phyloP scores from a whole-genome alignment of 495 filamentous ascomycete species.

The Aspergillus cristatus region DNA sequence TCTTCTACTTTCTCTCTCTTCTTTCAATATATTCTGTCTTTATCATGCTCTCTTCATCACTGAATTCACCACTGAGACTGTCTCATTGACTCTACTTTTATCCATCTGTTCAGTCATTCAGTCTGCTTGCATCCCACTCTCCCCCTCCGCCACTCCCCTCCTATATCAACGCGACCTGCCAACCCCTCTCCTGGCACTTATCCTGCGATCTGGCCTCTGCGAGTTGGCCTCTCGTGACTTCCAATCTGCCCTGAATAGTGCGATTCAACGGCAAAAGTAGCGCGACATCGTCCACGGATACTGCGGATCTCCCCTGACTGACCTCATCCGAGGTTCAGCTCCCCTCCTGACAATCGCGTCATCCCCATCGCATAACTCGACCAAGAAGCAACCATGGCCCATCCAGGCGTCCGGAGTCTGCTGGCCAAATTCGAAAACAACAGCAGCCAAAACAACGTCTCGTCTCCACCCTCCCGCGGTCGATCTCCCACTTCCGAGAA shows the following conservation, averaged over 20 bases:
- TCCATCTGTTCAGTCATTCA: too few relatives aligned
- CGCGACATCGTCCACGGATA: too few relatives aligned
- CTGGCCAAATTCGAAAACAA: conserved; percentile 79
- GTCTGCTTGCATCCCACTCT: too few relatives aligned
- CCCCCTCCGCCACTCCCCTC: background rate
- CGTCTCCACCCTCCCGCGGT: conserved; percentile 62
- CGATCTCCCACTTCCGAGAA: conserved; percentile 54
- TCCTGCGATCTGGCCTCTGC: background rate
- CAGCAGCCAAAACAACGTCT: conserved; percentile 1
- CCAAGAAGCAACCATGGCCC: too few relatives aligned
- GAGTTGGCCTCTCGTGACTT: too few relatives aligned
- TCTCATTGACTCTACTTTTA: conserved; percentile 1
- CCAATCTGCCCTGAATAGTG: too few relatives aligned
- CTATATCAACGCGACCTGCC: conserved; percentile 1
- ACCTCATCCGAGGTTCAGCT: background rate
- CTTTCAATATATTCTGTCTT: background rate
- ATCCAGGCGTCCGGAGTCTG: conserved; percentile 58
- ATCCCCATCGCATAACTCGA: conserved; percentile 38
- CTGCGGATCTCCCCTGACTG: too few relatives aligned
- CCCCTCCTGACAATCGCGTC: conserved; percentile 1
- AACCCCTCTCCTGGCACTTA: conserved; percentile 2
- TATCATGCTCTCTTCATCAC: too few relatives aligned
- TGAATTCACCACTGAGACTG: background rate
- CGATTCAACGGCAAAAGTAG: too few relatives aligned
- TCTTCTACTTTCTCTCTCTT: conserved; percentile 4